Evolutionary conservation across 164 flowering plant genomes (phyloP).

Genomic region (Vitis amurensis): DNA sequence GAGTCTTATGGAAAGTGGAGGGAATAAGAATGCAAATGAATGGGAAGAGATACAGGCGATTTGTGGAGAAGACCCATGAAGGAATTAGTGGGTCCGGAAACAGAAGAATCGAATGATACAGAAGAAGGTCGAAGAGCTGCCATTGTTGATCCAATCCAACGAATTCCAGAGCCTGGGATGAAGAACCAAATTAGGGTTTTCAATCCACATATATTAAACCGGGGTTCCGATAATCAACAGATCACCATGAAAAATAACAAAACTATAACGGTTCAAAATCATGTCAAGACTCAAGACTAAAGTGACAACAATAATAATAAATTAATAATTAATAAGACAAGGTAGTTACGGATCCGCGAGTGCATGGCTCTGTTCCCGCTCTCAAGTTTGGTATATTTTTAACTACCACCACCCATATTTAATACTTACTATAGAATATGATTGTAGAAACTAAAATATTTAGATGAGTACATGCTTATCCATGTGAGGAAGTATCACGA

Average conservation of each 20-base stretch:
- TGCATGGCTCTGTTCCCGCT: constrained; percentile 13
- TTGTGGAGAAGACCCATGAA: constrained; percentile 8
- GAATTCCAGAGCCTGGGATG: constrained; percentile 13
- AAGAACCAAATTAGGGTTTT: background rate
- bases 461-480: too few species aligned
- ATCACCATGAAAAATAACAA: too few species aligned
- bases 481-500: too few species aligned
- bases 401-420: background rate
- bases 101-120: background rate
- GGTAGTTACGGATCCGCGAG: constrained; percentile 9
- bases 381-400: background rate
- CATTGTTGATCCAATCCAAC: constrained; percentile 15
- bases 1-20: background rate
- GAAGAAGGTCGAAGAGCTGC: constrained; percentile 15
- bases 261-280: background rate
- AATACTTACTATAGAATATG: too few species aligned
- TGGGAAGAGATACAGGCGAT: background rate
- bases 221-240: too few species aligned
- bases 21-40: background rate
- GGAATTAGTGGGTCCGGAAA: constrained; percentile 1
- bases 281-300: background rate
- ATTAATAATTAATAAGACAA: background rate
- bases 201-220: too few species aligned
- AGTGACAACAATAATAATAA: background rate
- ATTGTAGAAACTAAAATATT: too few species aligned